Evolutionary conservation across 257 asterid species (phyloP).

Genomic region (Fraxinus quadrangulata): DNA sequence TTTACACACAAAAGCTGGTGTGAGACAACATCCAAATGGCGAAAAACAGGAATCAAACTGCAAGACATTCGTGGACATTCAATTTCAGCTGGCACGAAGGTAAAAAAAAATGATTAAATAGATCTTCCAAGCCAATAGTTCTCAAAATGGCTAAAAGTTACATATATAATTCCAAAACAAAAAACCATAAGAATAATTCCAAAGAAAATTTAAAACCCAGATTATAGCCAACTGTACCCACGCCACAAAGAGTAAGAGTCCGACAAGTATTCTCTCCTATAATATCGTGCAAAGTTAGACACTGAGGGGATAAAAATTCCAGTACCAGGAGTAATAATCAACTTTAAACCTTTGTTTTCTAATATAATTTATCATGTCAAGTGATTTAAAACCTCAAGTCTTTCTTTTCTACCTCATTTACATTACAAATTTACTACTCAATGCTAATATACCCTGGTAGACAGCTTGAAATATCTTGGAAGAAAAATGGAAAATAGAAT

Average conservation of each 20-base stretch:
- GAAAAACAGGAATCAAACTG: neutral
- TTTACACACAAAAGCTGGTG: neutral
- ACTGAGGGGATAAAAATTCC: neutral
- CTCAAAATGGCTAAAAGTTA: neutral
- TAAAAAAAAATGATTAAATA: neutral
- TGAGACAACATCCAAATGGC: neutral
- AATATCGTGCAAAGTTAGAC: neutral
- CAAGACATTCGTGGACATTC: neutral
- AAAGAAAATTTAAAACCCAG: neutral
- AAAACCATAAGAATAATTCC: neutral
- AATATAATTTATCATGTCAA: neutral
- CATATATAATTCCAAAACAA: neutral
- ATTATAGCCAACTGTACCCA: neutral
- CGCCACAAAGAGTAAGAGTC: neutral
- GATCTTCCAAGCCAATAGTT: neutral
- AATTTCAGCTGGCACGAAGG: neutral
- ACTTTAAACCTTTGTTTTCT: constrained; percentile 4
- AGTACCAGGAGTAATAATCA: neutral
- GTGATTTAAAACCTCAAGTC: neutral
- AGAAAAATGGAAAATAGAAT: neutral
- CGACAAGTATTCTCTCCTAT: neutral
- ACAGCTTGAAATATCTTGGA: constrained; percentile 12
- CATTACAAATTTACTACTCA: neutral
- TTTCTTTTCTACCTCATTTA: neutral
- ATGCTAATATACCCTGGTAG: neutral